These are phyloP conservation scores for Acrodontium crateriforme DNA, from an alignment of 2,329 filamentous ascomycete species.

Conservation along the genomic window DNA sequence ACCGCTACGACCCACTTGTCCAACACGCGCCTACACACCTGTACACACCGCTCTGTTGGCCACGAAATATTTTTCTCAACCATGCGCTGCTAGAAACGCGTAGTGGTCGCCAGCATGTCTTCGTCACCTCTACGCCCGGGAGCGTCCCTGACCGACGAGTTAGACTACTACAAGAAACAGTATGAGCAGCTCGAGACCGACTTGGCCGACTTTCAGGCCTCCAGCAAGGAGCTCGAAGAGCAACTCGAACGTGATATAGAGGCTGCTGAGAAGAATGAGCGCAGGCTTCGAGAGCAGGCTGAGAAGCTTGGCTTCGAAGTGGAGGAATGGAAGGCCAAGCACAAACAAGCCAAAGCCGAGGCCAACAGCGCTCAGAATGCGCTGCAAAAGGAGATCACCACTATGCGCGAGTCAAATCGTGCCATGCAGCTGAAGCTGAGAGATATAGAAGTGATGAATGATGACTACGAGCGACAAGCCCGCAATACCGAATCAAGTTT, in stretches of 20 bases:
- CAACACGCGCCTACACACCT: too few relatives aligned
- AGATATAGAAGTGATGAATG: constrained; percentile 94
- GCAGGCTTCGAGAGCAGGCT: constrained; percentile 71
- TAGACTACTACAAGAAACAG: constrained; percentile 90
- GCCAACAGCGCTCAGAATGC: constrained; percentile 69
- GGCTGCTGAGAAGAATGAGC: constrained; percentile 83
- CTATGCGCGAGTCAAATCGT: constrained; percentile 70
- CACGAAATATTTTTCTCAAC: too few relatives aligned
- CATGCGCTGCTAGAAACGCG: constrained; percentile 22
- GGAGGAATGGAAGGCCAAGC: constrained; percentile 98
- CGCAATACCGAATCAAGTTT: constrained; percentile 90
- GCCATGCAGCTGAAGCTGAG: constrained; percentile 70
- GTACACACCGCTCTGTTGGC: too few relatives aligned
- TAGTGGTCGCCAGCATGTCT: constrained; percentile 15
- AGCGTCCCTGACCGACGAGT: constrained; percentile 50
- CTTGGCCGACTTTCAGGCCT: constrained; percentile 83
- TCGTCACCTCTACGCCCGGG: constrained; percentile 24
- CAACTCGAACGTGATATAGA: constrained; percentile 96
- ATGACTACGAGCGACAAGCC: constrained; percentile 94
- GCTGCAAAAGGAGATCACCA: constrained; percentile 92
- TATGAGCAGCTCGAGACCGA: constrained; percentile 88
- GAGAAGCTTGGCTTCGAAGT: constrained; percentile 78
- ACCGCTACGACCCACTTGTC: too few relatives aligned
- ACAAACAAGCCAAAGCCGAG: constrained; percentile 86
- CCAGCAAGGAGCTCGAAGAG: constrained; percentile 83